A percentile compares a stretch with the other conserved stretches of the same genome.
These are phyloP conservation scores for Tieghemostelium lacteum DNA, from an alignment of 78 protist genomes.

Conservation along the genomic window DNA sequence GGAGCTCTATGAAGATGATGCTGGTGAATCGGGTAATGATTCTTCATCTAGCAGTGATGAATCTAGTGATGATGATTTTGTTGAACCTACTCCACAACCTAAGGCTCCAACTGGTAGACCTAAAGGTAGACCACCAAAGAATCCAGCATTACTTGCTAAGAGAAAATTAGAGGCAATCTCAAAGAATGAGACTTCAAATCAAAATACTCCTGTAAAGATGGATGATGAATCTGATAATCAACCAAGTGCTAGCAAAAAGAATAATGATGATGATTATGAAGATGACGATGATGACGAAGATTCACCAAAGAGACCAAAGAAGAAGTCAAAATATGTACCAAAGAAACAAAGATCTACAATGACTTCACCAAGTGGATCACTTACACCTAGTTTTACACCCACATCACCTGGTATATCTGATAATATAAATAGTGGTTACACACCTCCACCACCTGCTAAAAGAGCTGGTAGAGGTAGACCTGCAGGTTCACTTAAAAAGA, in stretches of 20 bases:
- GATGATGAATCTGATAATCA: neutral
- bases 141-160: neutral
- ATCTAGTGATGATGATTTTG: neutral
- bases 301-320: constrained; percentile 21
- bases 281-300: constrained; percentile 39
- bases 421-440: neutral
- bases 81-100: constrained; percentile 8
- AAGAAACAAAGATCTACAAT: neutral
- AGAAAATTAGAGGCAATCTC: neutral
- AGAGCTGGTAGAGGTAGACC: constrained; percentile 67
- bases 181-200: neutral
- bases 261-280: neutral
- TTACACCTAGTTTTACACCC: neutral
- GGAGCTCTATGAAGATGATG: constrained; percentile 22
- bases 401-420: neutral
- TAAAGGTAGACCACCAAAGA: neutral
- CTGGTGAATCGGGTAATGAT: neutral
- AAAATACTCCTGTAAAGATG: neutral
- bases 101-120: neutral
- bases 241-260: neutral
- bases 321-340: neutral
- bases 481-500: constrained; percentile 66
- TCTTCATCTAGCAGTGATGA: neutral
- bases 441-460: constrained; percentile 30
- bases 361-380: neutral